A percentile compares a stretch with the other conserved stretches of the same genome.
These are phyloP conservation scores for Nemania abortiva DNA, from an alignment of 2,329 filamentous ascomycete genomes.

Conservation along the genomic window DNA sequence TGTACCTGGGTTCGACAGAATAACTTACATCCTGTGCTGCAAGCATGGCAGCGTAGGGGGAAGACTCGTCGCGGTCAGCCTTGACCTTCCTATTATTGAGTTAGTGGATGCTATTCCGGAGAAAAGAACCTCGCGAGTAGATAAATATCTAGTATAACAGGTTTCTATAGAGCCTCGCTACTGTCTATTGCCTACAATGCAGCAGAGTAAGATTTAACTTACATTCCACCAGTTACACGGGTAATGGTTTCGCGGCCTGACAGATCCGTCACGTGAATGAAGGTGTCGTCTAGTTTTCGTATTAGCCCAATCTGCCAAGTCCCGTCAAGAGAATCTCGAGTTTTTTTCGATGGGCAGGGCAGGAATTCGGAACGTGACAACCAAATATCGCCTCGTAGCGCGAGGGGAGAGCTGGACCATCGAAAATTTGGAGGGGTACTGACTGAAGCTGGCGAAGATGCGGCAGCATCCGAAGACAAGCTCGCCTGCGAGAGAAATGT, in stretches of 20 bases:
- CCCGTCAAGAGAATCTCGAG: not conserved
- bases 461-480: slow-evolving; percentile 97
- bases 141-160: slow-evolving; percentile 1
- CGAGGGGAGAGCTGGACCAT: slow-evolving; percentile 1
- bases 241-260: slow-evolving; percentile 97
- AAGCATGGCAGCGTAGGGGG: slow-evolving; percentile 99
- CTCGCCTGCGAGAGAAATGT: slow-evolving; percentile 72
- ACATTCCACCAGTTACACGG: slow-evolving; percentile 98
- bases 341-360: not conserved
- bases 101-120: slow-evolving; percentile 9
- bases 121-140: not conserved
- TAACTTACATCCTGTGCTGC: slow-evolving; percentile 89
- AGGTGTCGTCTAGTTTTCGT: slow-evolving; percentile 72
- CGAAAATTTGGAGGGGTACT: slow-evolving; percentile 24
- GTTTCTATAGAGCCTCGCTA: not conserved
- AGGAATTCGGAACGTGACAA: not conserved
- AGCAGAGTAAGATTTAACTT: slow-evolving; percentile 18
- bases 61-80: slow-evolving; percentile 99
- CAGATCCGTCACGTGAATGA: slow-evolving; percentile 99
- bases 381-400: slow-evolving; percentile 8
- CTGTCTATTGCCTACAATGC: not conserved
- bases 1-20: not conserved
- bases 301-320: slow-evolving; percentile 17
- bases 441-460: slow-evolving; percentile 92
- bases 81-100: slow-evolving; percentile 84